Evolutionary conservation across 768 basidiomycete genomes (phyloP).

Genomic region (Lentinula sp.): DNA sequence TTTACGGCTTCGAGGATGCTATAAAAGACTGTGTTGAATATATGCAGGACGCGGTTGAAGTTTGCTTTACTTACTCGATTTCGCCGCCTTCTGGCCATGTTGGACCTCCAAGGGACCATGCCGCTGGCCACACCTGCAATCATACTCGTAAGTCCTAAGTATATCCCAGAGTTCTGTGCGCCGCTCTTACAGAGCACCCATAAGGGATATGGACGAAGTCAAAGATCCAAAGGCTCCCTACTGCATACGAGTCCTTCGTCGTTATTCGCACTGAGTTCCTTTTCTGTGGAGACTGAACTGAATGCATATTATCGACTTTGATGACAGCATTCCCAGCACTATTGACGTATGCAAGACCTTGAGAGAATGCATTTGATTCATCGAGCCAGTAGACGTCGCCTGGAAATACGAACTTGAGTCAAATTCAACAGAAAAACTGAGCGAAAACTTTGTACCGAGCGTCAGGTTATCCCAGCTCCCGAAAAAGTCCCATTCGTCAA

Average conservation of each 20-base stretch:
- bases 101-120: constrained; percentile 11
- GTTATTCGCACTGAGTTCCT: constrained; percentile 54
- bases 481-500: constrained; percentile 39
- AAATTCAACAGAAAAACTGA: background rate
- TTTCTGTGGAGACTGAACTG: constrained; percentile 42
- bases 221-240: constrained; percentile 38
- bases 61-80: constrained; percentile 29
- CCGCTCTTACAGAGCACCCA: constrained; percentile 41
- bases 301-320: constrained; percentile 55
- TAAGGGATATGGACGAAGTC: constrained; percentile 43
- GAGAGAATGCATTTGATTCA: constrained; percentile 25
- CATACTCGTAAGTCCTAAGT: background rate
- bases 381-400: constrained; percentile 45
- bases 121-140: background rate
- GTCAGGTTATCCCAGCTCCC: constrained; percentile 31
- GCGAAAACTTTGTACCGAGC: constrained; percentile 7
- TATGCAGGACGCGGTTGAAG: background rate
- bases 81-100: constrained; percentile 42
- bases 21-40: constrained; percentile 21
- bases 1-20: constrained; percentile 84
- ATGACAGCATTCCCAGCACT: constrained; percentile 46
- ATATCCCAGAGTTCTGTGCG: background rate
- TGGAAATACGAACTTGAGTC: constrained; percentile 10
- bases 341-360: constrained; percentile 43
- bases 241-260: constrained; percentile 31